Percentiles rank a stretch among this genome's conserved stretches.
Conservation (phyloP, 345 rosid genomes). For the Populus ilicifolia region DNA sequence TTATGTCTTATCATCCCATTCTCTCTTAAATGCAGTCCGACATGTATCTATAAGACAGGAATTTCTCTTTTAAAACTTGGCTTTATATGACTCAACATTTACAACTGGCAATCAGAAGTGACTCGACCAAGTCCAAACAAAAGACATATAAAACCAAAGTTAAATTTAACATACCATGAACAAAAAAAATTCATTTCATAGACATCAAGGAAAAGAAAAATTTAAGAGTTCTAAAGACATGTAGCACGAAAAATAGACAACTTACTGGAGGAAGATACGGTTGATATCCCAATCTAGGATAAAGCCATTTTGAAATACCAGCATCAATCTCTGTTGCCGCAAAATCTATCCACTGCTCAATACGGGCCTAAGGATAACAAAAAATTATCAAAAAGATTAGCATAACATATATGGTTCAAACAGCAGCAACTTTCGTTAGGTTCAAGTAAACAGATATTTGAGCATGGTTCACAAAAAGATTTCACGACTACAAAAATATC, state of each 20-base stretch:
- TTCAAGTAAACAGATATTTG: no score
- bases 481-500: constrained; percentile 2
- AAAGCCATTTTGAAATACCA: constrained; percentile 49
- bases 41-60: background rate
- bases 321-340: constrained; percentile 71
- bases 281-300: constrained; percentile 54
- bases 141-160: background rate
- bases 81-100: background rate
- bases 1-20: background rate
- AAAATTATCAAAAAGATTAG: background rate
- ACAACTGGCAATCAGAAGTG: background rate
- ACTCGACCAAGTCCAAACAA: background rate
- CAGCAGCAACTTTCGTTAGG: background rate
- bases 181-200: background rate
- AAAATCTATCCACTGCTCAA: constrained; percentile 97
- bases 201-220: background rate
- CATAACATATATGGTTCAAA: background rate
- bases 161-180: background rate
- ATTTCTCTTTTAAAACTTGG: background rate
- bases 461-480: no score
- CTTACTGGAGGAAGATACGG: constrained; percentile 78
- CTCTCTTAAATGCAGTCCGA: background rate
- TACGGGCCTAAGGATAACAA: constrained; percentile 47
- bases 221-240: background rate
- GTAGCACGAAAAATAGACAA: background rate